Evolutionary conservation across 371 early-diverging fungal species (phyloP), one percentile per base, ranked within the genome.

Genomic region (Mortierella sp.): DNA sequence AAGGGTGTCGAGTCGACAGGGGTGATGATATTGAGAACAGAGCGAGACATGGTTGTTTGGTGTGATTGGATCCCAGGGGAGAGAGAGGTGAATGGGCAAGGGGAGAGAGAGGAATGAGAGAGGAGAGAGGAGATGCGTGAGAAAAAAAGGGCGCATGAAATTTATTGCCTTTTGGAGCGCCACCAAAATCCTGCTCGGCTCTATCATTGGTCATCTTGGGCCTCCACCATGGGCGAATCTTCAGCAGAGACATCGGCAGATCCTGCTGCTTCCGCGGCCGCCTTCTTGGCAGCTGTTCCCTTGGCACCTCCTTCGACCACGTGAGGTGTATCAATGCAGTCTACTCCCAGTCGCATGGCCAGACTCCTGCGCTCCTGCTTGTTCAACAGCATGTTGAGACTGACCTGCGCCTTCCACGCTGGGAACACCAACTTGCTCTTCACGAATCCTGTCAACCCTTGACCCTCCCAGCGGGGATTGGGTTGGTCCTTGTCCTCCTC

Each of bases 341-440:
- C 76, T 12, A 74, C 67, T 40, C 76, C 76, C 31, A 74, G 41
- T 10, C 76, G 76, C 76, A 74, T 74, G 16, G 76, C 76, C 37
- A 79, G 40, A 54, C 71, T 83, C 82, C 67, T 69, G 55, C 86
- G 85, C 54, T 93, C 94, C 54, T 83, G 83, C 71, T 92, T 93
- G 78, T 90, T 88, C 37, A 95, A 61, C 66, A 94, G 74, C 52
- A 93, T 79, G 45, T 91, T 92, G 27, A 86, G 80, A 12, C 90
- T 89, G 37, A 88, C 85, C 19, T 82, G 81, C 8, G 93, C 92
- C 57, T 90, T 82, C 92, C 92, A 93, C 6, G 92, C 82, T 4
- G 95, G 94, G 50, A 93, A 80, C 31, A 80, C 65, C 40, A 89
- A 71, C 44, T 82, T 67, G 43, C 81, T 71, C 21, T 80, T 73